These are phyloP conservation scores for Venturia pyrina DNA, from an alignment of 2,329 filamentous ascomycete genomes.

Conservation along the genomic window DNA sequence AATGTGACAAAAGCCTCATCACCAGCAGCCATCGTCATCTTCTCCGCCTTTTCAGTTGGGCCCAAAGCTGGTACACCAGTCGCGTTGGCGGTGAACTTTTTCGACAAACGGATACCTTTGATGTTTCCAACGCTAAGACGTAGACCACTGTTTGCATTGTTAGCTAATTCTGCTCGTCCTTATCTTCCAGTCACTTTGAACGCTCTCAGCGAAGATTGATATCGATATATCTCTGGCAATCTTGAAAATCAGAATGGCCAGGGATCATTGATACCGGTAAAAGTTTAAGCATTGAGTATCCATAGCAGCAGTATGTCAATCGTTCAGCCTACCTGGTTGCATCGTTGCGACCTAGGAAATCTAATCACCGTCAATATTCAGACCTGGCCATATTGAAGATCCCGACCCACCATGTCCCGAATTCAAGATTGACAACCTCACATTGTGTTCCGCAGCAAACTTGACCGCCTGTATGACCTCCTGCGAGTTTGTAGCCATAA, in stretches of 20 bases:
- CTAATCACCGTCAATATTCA: not conserved
- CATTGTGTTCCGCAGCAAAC: constrained; percentile 10
- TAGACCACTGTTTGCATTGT: not conserved
- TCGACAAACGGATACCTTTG: constrained; percentile 5
- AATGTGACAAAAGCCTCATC: constrained; percentile 9
- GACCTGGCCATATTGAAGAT: not conserved
- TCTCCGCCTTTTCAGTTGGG: not conserved
- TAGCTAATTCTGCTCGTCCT: not conserved
- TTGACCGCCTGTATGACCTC: constrained; percentile 11
- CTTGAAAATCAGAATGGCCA: not conserved
- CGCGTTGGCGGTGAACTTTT: not conserved
- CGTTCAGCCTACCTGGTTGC: not conserved
- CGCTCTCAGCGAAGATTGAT: not conserved
- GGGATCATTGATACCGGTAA: no score
- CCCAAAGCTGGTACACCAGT: not conserved
- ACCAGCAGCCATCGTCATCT: not conserved
- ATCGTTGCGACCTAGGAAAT: constrained; percentile 3
- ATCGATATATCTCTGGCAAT: not conserved
- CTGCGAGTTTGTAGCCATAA: not conserved
- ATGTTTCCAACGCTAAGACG: not conserved
- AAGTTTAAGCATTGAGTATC: not conserved
- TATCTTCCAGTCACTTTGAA: not conserved
- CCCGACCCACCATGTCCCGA: constrained; percentile 4
- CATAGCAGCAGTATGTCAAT: not conserved
- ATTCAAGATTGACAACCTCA: constrained; percentile 8